Percentiles rank a stretch among this genome's conserved stretches.
phyloP scores from a whole-genome alignment of 2,329 filamentous ascomycete species.

The Talaromyces atroroseus region DNA sequence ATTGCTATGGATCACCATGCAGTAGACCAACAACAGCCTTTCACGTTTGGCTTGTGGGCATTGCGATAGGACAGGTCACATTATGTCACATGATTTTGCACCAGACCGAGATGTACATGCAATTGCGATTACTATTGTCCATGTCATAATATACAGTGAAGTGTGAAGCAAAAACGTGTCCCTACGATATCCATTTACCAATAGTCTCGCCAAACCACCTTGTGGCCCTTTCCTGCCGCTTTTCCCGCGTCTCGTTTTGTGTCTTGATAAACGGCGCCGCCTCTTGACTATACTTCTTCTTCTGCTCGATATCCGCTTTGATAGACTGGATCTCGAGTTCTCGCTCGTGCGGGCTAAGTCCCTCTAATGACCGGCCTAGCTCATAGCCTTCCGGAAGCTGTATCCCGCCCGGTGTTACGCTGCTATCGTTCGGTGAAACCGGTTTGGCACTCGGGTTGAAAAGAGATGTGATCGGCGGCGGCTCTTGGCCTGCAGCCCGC shows the following conservation, averaged over 20 bases:
- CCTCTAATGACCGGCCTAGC: conserved; percentile 33
- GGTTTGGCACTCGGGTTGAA: conserved; percentile 35
- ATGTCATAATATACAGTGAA: background rate
- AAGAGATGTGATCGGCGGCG: conserved; percentile 40
- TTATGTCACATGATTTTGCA: background rate
- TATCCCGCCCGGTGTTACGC: conserved; percentile 34
- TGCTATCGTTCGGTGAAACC: conserved; percentile 12
- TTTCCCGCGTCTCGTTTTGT: conserved; percentile 32
- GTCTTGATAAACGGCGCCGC: conserved; percentile 32
- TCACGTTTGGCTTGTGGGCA: background rate
- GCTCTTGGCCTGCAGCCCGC: conserved; percentile 36
- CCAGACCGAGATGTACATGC: too few species aligned
- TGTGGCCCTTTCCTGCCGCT: conserved; percentile 34
- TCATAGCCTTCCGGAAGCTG: conserved; percentile 31
- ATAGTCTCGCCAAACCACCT: conserved; percentile 42
- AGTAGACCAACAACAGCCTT: too few species aligned
- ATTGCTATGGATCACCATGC: too few species aligned
- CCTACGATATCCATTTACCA: conserved; percentile 36
- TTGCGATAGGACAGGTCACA: background rate
- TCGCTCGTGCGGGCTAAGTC: conserved; percentile 43
- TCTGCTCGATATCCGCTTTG: conserved; percentile 33
- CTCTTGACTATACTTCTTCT: conserved; percentile 32
- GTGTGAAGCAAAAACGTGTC: background rate
- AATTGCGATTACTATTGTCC: background rate
- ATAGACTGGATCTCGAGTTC: conserved; percentile 40